A percentile compares a stretch with the other conserved stretches of the same genome.
Evolutionary conservation across 106 monocot genomes (phyloP).

Genomic region (Dioscorea alata): DNA sequence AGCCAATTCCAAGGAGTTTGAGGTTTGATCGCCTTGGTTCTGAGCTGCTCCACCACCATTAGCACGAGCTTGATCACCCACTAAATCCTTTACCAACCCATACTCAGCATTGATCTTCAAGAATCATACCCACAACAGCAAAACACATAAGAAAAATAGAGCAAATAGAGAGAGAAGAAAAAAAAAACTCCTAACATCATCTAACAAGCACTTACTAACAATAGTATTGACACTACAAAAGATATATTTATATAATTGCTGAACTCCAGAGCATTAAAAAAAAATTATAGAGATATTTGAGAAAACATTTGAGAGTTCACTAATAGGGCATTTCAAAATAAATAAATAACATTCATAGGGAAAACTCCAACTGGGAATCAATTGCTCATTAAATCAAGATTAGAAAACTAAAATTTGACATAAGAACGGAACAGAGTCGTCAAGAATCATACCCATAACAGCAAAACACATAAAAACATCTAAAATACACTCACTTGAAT

Average conservation of each 20-base stretch:
- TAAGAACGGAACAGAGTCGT: background rate
- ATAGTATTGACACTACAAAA: too few relatives aligned
- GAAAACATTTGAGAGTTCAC: too few relatives aligned
- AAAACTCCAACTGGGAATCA: background rate
- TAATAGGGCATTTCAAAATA: too few relatives aligned
- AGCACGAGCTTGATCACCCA: constrained; percentile 24
- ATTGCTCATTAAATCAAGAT: too few relatives aligned
- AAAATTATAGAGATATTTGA: too few relatives aligned
- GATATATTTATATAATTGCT: too few relatives aligned
- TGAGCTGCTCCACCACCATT: constrained; percentile 10
- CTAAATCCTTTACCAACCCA: constrained; percentile 48
- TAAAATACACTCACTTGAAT: too few relatives aligned
- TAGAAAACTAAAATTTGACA: background rate
- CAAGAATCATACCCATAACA: background rate
- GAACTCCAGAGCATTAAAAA: too few relatives aligned
- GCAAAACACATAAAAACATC: background rate
- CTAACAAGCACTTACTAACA: too few relatives aligned
- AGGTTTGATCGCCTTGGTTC: constrained; percentile 22
- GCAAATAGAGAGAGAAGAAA: background rate
- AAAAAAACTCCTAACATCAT: background rate
- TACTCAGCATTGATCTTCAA: constrained; percentile 75
- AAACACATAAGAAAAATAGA: background rate
- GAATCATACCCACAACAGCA: background rate
- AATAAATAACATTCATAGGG: too few relatives aligned
- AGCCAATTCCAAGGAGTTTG: constrained; percentile 44